Evolutionary conservation across 306 rosid species (phyloP), one percentile per base, ranked within the genome.

Genomic region (Medicago arabica): DNA sequence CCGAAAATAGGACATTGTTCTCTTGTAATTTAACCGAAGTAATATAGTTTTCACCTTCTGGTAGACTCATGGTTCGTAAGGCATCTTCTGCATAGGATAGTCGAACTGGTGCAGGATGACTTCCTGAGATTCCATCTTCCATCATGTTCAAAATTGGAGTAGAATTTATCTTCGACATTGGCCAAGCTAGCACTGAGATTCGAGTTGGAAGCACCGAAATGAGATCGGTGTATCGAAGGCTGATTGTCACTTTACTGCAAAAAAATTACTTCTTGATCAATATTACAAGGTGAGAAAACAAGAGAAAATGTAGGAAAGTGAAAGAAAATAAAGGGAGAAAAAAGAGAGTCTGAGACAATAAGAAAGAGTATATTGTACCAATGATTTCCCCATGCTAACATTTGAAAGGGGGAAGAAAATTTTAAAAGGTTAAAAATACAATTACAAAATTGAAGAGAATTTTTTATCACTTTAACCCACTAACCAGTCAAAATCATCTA

Each of bases 61-160:
- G 97, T 74, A 90, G 83, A 87, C 99, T 96, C 93, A 82, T 84
- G 69, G 85, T 86, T 82, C 87, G 88, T 58, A 96, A 83, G 80
- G 99, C 97, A 65, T 90, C 97, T 83, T 96, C 99, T 7, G 98
- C 99, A 65, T 92, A 92, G 25, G 89, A 69, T 63, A 96, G 80
- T 62, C 91, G 95, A 63, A 89, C 57, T 40, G 98, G 96, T 47
- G 82, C 54, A 50, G 83, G 71, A 66, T 80, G 89, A 81, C 78
- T 80, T 72, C 81, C 87, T 41, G 78, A 14, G 51, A 65, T 61
- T 74, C 89, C 88, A 49, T 84, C 87, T 76, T 91, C 97, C 89
- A 83, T 91, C 79, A 81, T 76, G 82, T 70, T 88, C 80, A 72
- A 60, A 49, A 84, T 66, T 65, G 82, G 47, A 38, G 62, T 21